These are phyloP conservation scores for Nannizziopsis arthrosporioides DNA, from an alignment of 2,329 filamentous ascomycete genomes.

Conservation along the genomic window DNA sequence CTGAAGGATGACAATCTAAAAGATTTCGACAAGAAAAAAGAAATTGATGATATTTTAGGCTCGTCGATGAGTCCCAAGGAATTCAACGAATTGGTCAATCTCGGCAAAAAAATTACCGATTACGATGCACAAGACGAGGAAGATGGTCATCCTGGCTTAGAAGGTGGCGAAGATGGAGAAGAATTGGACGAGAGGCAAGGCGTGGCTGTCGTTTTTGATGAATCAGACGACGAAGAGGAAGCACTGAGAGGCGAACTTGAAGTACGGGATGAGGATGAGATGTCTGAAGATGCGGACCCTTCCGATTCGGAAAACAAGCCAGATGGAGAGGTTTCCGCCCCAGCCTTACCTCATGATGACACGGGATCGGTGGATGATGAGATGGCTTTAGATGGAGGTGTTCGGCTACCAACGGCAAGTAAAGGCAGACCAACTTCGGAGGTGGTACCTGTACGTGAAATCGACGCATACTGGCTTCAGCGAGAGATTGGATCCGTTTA, in stretches of 20 bases:
- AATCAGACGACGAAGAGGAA: slow-evolving; percentile 77
- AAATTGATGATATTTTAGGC: slow-evolving; percentile 89
- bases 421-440: slow-evolving; percentile 41
- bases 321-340: slow-evolving; percentile 42
- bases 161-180: slow-evolving; percentile 45
- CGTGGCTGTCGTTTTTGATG: slow-evolving; percentile 94
- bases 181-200: slow-evolving; percentile 91
- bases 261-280: slow-evolving; percentile 67
- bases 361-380: slow-evolving; percentile 47
- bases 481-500: slow-evolving; percentile 82
- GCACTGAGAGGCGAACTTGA: slow-evolving; percentile 68
- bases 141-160: slow-evolving; percentile 55
- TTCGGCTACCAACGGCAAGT: slow-evolving; percentile 32
- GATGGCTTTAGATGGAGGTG: slow-evolving; percentile 67
- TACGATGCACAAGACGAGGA: slow-evolving; percentile 94
- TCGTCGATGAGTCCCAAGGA: slow-evolving; percentile 70
- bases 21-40: slow-evolving; percentile 96
- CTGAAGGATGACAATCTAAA: slow-evolving; percentile 93
- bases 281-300: slow-evolving; percentile 67
- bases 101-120: slow-evolving; percentile 98
- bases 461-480: slow-evolving; percentile 96
- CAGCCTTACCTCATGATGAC: slow-evolving; percentile 36
- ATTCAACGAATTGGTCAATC: slow-evolving; percentile 91
- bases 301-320: slow-evolving; percentile 50
- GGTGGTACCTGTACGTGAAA: slow-evolving; percentile 68